Conservation (phyloP, 2,329 filamentous ascomycete genomes). For the Bimuria novae-zelandiae region DNA sequence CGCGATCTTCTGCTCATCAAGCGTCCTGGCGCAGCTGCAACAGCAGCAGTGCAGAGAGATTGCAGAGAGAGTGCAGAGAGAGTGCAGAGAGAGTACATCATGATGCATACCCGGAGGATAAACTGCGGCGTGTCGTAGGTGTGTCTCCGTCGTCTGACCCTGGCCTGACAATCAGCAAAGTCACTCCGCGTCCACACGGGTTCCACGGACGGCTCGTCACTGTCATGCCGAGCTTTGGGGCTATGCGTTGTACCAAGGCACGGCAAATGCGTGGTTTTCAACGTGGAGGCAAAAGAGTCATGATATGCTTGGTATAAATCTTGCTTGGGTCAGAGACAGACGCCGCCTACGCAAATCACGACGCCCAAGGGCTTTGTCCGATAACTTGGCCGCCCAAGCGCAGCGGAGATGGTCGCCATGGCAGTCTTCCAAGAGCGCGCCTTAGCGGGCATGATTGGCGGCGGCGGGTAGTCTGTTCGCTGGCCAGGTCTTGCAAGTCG, state of each 20-base stretch:
- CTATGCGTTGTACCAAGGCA: slow-evolving; percentile 6
- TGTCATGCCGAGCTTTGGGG: slow-evolving; percentile 3
- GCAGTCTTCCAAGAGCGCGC: neutral
- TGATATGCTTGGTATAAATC: neutral
- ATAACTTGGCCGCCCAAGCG: neutral
- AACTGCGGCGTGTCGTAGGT: neutral
- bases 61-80: too few relatives aligned
- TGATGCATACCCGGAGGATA: neutral
- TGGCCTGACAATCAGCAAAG: neutral
- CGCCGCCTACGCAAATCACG: slow-evolving; percentile 5
- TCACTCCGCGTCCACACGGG: neutral
- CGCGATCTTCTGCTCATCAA: neutral
- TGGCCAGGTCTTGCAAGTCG: neutral
- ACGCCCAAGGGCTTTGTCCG: neutral
- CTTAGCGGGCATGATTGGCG: slow-evolving; percentile 7
- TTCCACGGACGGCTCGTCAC: neutral
- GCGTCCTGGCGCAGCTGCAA: slow-evolving; percentile 3
- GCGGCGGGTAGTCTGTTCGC: slow-evolving; percentile 1
- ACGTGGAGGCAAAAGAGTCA: neutral
- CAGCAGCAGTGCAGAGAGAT: neutral
- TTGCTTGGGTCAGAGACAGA: neutral
- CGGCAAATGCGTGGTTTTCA: slow-evolving; percentile 6
- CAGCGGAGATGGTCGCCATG: neutral
- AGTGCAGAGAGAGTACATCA: too few relatives aligned
- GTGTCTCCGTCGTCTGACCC: neutral